These are phyloP conservation scores for Pleurostoma richardsiae DNA, from an alignment of 2,329 filamentous ascomycete species.

Conservation along the genomic window DNA sequence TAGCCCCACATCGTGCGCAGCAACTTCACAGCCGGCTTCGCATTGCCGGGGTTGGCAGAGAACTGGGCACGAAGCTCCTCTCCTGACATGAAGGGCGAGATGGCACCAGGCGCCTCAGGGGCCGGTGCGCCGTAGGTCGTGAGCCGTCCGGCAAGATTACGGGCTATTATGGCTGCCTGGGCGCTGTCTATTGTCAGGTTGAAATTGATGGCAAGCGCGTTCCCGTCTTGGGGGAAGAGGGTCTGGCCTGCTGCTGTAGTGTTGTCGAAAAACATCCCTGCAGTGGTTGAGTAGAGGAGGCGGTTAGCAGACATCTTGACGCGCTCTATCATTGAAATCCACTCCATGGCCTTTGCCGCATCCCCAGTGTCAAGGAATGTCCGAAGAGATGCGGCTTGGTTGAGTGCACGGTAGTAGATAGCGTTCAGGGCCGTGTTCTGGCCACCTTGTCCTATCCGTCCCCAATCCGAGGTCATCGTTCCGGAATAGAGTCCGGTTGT, in stretches of 20 bases:
- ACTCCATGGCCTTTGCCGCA: slow-evolving; percentile 12
- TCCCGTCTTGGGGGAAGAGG: slow-evolving; percentile 16
- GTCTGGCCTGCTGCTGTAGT: slow-evolving; percentile 26
- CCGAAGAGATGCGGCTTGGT: slow-evolving; percentile 34
- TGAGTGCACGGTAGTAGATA: slow-evolving; percentile 41
- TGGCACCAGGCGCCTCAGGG: slow-evolving; percentile 1
- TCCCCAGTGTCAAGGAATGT: neutral
- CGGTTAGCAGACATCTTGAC: slow-evolving; percentile 36
- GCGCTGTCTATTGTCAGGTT: slow-evolving; percentile 5
- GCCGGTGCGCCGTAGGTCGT: slow-evolving; percentile 5
- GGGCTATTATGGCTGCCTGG: slow-evolving; percentile 1
- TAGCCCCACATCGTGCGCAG: slow-evolving; percentile 4
- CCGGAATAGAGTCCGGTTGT: neutral
- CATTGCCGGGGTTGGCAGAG: slow-evolving; percentile 1
- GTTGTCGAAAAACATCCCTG: slow-evolving; percentile 45
- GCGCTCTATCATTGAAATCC: slow-evolving; percentile 8
- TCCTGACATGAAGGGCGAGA: slow-evolving; percentile 8
- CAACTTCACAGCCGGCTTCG: slow-evolving; percentile 4
- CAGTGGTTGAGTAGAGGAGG: slow-evolving; percentile 37
- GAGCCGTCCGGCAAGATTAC: slow-evolving; percentile 4
- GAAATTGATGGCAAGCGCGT: slow-evolving; percentile 4
- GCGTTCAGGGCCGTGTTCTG: slow-evolving; percentile 37
- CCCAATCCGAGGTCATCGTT: neutral
- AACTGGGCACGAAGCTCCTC: slow-evolving; percentile 6
- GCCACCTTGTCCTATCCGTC: neutral